Evolutionary conservation across 2,329 filamentous ascomycete genomes (phyloP), one percentile per base, ranked within the genome.

Genomic region (Fusarium sulawesiense): DNA sequence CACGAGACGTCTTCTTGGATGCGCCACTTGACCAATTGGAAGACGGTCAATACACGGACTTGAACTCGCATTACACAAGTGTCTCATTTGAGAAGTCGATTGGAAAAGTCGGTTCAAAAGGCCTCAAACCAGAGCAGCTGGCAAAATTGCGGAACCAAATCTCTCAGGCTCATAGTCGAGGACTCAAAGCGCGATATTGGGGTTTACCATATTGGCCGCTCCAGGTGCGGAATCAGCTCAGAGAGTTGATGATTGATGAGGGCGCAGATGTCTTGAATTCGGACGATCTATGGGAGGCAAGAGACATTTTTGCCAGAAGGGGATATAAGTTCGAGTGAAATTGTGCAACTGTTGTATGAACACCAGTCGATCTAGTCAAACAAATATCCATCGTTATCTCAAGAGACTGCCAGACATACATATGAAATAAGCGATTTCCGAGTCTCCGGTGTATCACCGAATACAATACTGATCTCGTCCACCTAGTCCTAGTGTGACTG

Each of bases 1-100:
- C 46, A 66, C 82, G 88, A 30, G 88, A 92, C 76, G 80, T 88
- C 57, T 91, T 91, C 78, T 90, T 89, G 74, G 91, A 92, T 70
- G 90, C 90, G 1, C 89, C 89, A 0, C 81, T 92, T 1, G 78
- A 83, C 58, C 74, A 79, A 75, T 74, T 84, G 6, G 64, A 76
- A 2, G 62, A 67, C 11, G 73, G 72, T 13, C 40, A 41, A 0
- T 91, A 85, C 78, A 83, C 83, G 73, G 60, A 73, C 2, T 79
- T 80, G 20, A 93, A 91, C 76, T 91, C 88, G 6, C 90, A 88
- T 78, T 93, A 92, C 77, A 88, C 90, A 20, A 90, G 87, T 49
- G 83, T 85, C 5, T 84, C 86, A 18, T 90, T 92, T 74, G 79
- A 77, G 20, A 74, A 77, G 6, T 76, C 84, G 2, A 82, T 93